Conservation (phyloP, 2,329 filamentous ascomycete genomes). For the Ceratocystis variospora region DNA sequence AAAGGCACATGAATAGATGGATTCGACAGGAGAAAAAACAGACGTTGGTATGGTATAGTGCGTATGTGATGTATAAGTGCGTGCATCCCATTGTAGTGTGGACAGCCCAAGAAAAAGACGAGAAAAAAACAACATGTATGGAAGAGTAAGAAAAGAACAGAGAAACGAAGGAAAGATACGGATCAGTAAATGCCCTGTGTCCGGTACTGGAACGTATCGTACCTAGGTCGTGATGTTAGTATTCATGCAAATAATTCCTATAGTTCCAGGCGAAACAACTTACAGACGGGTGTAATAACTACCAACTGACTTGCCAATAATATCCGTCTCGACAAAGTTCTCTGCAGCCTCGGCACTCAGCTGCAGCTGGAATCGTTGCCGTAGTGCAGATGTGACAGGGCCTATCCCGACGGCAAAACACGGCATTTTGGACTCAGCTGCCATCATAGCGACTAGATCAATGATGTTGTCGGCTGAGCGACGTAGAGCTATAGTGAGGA, state of each 20-base stretch:
- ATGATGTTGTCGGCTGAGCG: conserved; percentile 69
- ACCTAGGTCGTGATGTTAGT: conserved; percentile 34
- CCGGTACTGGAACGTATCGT: conserved; percentile 77
- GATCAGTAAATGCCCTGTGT: conserved; percentile 71
- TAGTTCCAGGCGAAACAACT: conserved; percentile 26
- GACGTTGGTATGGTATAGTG: not conserved
- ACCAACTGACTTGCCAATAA: conserved; percentile 67
- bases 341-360: conserved; percentile 71
- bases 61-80: not conserved
- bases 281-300: conserved; percentile 80
- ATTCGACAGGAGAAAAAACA: not conserved
- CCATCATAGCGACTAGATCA: conserved; percentile 74
- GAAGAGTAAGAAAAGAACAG: conserved; percentile 6
- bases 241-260: not conserved
- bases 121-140: conserved; percentile 5
- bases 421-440: conserved; percentile 68
- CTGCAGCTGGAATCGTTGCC: conserved; percentile 68
- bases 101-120: not conserved
- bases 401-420: conserved; percentile 64
- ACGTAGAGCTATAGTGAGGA: conserved; percentile 43
- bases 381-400: conserved; percentile 53
- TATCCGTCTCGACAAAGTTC: conserved; percentile 63
- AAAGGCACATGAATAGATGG: not conserved
- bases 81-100: not conserved
- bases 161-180: not conserved